A percentile compares a stretch with the other conserved stretches of the same genome.
Evolutionary conservation across 345 rosid species (phyloP).

Genomic region (Excoecaria agallocha): DNA sequence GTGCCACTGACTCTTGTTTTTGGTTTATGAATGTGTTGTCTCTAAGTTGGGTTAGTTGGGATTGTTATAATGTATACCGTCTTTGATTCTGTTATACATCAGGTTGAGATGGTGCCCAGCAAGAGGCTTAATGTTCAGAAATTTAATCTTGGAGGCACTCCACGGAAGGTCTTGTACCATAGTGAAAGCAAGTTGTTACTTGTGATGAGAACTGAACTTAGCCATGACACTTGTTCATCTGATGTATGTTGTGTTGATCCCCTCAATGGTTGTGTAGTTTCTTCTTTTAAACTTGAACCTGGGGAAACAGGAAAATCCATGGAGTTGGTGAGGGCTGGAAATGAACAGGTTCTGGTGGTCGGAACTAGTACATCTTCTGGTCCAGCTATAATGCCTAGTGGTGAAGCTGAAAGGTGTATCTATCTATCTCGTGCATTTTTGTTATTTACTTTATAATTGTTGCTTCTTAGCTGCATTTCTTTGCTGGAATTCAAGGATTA

Average conservation of each 20-base stretch:
- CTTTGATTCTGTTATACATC: slow-evolving; percentile 20
- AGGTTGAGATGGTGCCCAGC: slow-evolving; percentile 96
- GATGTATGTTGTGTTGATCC: slow-evolving; percentile 93
- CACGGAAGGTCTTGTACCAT: slow-evolving; percentile 87
- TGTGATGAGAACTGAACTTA: slow-evolving; percentile 90
- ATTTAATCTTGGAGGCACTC: slow-evolving; percentile 94
- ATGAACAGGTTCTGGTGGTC: slow-evolving; percentile 75
- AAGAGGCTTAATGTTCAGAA: slow-evolving; percentile 89
- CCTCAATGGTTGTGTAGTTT: slow-evolving; percentile 63
- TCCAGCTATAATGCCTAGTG: slow-evolving; percentile 94
- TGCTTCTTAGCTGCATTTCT: background rate
- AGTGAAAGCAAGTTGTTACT: slow-evolving; percentile 74
- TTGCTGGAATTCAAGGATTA: background rate
- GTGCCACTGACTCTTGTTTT: background rate
- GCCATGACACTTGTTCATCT: slow-evolving; percentile 53
- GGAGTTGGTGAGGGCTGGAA: slow-evolving; percentile 84
- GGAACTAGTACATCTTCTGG: slow-evolving; percentile 89
- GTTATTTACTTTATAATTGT: background rate
- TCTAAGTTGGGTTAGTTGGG: slow-evolving; percentile 6
- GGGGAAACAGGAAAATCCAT: slow-evolving; percentile 93
- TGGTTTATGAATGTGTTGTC: slow-evolving; percentile 5
- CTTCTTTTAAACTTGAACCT: slow-evolving; percentile 66
- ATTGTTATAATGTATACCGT: slow-evolving; percentile 20
- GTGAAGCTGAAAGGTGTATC: slow-evolving; percentile 93
- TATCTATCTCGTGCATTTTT: slow-evolving; percentile 15